Evolutionary conservation across 2,329 filamentous ascomycete species (phyloP).

Genomic region (Akanthomyces muscarius): DNA sequence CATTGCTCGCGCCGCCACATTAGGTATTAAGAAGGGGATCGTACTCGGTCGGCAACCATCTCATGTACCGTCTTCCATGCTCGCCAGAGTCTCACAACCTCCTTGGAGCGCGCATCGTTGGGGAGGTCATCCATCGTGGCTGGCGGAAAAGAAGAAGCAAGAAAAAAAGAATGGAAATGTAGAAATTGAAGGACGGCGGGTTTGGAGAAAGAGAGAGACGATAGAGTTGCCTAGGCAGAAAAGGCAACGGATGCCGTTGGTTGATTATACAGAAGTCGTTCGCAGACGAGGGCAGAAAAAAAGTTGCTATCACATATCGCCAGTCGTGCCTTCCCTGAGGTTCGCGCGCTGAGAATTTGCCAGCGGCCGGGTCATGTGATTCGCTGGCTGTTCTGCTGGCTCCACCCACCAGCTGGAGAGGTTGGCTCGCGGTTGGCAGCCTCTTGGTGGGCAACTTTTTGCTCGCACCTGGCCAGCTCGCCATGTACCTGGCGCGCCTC

Average conservation of each 20-base stretch:
- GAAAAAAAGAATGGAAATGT: not conserved
- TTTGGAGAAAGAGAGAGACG: not conserved
- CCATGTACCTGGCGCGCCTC: too few relatives aligned
- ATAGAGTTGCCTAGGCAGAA: not conserved
- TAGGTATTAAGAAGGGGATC: constrained; percentile 26
- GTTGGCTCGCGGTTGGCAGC: too few relatives aligned
- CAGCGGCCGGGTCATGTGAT: constrained; percentile 14
- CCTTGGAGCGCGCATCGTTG: constrained; percentile 48
- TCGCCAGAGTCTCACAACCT: constrained; percentile 75
- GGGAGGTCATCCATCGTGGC: constrained; percentile 40
- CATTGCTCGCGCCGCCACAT: not conserved
- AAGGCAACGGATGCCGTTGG: not conserved
- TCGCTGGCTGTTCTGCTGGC: not conserved
- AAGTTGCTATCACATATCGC: constrained; percentile 14
- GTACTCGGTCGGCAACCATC: constrained; percentile 87
- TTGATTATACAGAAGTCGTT: constrained; percentile 2
- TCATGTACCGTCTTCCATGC: constrained; percentile 91
- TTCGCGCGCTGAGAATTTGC: constrained; percentile 16
- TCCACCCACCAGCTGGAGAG: not conserved
- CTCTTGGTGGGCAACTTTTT: too few relatives aligned
- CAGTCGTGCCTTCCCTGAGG: not conserved
- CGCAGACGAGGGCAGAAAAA: not conserved
- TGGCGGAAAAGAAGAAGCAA: not conserved
- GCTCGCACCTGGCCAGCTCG: too few relatives aligned
- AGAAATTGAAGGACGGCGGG: not conserved